A percentile compares a stretch with the other conserved stretches of the same genome.
Conservation (phyloP, 768 basidiomycete species). For the Ramaria sp. region DNA sequence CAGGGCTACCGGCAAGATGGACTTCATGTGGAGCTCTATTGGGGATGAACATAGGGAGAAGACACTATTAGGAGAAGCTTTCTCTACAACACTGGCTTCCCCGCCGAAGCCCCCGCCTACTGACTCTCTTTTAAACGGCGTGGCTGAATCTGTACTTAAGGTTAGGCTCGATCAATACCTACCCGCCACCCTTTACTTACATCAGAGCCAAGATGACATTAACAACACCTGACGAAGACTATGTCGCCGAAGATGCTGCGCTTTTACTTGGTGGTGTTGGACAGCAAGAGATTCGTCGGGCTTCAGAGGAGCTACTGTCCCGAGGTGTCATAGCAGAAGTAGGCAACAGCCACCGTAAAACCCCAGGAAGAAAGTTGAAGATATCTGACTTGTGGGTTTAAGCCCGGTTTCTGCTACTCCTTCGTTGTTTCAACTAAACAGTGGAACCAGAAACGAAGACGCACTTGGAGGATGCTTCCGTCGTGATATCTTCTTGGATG, state of each 20-base stretch:
- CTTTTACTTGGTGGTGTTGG: conserved; percentile 46
- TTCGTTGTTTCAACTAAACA: background rate
- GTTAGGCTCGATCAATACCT: conserved; percentile 23
- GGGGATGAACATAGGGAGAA: conserved; percentile 75
- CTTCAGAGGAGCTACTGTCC: conserved; percentile 48
- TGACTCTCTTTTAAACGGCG: conserved; percentile 27
- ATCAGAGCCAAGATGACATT: conserved; percentile 53
- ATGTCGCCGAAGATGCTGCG: conserved; percentile 50
- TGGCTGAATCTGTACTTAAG: conserved; percentile 68
- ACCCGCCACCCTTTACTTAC: background rate
- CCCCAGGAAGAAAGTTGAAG: conserved; percentile 65
- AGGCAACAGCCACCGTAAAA: conserved; percentile 49
- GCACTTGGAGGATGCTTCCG: conserved; percentile 54
- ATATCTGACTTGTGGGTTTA: conserved; percentile 56
- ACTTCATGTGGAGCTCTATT: conserved; percentile 62
- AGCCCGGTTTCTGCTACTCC: conserved; percentile 10
- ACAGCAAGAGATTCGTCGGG: conserved; percentile 41
- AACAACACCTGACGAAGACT: conserved; percentile 59
- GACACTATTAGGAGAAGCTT: conserved; percentile 45
- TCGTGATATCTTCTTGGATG: conserved; percentile 62
- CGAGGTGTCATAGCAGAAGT: conserved; percentile 60
- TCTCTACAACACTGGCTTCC: conserved; percentile 34
- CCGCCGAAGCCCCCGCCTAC: conserved; percentile 22
- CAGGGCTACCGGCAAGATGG: conserved; percentile 38
- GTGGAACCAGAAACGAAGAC: conserved; percentile 47